Evolutionary conservation across 768 basidiomycete genomes (phyloP).

Genomic region (Psilocybe cyanescens): DNA sequence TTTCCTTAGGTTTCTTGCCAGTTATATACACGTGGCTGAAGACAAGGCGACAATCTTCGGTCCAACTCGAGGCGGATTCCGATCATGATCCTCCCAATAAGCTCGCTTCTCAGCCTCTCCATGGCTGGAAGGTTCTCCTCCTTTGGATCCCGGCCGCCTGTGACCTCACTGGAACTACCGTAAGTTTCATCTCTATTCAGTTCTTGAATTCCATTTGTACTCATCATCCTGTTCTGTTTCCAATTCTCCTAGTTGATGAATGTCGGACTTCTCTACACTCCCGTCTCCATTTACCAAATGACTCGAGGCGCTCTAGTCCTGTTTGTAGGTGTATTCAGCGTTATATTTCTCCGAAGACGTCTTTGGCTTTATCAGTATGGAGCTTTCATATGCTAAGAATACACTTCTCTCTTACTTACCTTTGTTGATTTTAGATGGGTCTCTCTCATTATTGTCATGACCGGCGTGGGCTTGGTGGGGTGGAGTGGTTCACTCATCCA

Average conservation of each 20-base stretch:
- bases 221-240: not conserved
- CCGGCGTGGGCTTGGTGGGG: constrained; percentile 84
- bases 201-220: constrained; percentile 12
- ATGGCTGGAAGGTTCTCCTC: constrained; percentile 72
- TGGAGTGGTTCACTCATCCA: constrained; percentile 89
- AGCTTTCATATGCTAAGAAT: constrained; percentile 19
- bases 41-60: constrained; percentile 48
- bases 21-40: constrained; percentile 73
- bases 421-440: constrained; percentile 68
- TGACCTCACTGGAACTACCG: constrained; percentile 91
- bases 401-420: not conserved
- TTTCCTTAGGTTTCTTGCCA: constrained; percentile 76
- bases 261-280: constrained; percentile 92
- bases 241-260: constrained; percentile 74
- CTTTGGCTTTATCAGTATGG: constrained; percentile 86
- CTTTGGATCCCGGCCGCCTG: constrained; percentile 89
- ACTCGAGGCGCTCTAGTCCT: constrained; percentile 90
- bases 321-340: constrained; percentile 90
- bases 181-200: constrained; percentile 41
- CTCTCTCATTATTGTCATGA: constrained; percentile 87
- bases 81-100: constrained; percentile 47
- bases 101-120: constrained; percentile 47
- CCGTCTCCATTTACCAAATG: constrained; percentile 98
- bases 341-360: constrained; percentile 85
- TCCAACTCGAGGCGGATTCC: constrained; percentile 59